A percentile compares a stretch with the other conserved stretches of the same genome.
phyloP scores from a whole-genome alignment of 2,329 filamentous ascomycete genomes.

The Trichoderma atroviride region DNA sequence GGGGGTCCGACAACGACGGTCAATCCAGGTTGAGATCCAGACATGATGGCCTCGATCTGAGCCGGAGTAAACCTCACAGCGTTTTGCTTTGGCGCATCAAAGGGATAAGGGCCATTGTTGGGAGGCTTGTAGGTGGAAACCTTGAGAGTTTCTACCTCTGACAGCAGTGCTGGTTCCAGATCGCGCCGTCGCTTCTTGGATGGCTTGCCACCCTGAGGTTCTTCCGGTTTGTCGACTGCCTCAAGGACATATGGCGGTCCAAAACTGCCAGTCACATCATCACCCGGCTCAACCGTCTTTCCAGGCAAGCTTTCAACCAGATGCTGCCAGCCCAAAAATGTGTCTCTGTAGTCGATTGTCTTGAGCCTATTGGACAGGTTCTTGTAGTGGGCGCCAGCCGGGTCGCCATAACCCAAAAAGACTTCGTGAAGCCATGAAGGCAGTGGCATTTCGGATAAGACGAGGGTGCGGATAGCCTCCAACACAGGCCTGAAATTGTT shows the following conservation, averaged over 20 bases:
- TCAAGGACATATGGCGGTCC: constrained; percentile 87
- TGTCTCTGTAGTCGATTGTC: constrained; percentile 87
- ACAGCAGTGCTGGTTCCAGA: constrained; percentile 65
- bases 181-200: constrained; percentile 89
- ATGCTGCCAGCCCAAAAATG: constrained; percentile 95
- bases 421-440: constrained; percentile 95
- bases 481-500: constrained; percentile 97
- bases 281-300: constrained; percentile 78
- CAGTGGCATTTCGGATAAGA: constrained; percentile 80
- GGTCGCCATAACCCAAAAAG: constrained; percentile 96
- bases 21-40: constrained; percentile 89
- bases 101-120: constrained; percentile 86
- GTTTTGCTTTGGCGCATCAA: constrained; percentile 81
- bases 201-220: constrained; percentile 57
- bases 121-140: constrained; percentile 89
- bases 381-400: constrained; percentile 82
- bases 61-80: constrained; percentile 84
- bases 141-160: constrained; percentile 68
- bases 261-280: constrained; percentile 72
- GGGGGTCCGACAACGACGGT: constrained; percentile 94
- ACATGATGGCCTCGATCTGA: constrained; percentile 90
- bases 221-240: constrained; percentile 57
- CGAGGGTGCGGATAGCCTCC: constrained; percentile 85
- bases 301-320: constrained; percentile 87
- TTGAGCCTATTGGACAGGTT: constrained; percentile 76